phyloP scores from a whole-genome alignment of 441 rosid species.

The Euphorbia celastroides region DNA sequence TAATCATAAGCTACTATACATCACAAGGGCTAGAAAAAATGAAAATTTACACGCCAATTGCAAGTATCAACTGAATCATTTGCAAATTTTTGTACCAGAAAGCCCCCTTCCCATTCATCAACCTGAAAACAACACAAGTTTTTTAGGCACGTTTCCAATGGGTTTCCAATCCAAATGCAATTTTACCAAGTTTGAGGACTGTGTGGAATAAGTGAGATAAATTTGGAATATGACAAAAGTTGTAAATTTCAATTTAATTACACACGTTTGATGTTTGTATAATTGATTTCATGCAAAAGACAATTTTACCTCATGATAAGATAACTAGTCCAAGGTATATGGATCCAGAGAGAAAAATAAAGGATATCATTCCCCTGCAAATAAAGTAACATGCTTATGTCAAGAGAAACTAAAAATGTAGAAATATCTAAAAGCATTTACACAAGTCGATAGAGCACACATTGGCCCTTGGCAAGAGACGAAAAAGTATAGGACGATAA shows the following conservation, averaged over 20 bases:
- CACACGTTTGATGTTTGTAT: too few species aligned
- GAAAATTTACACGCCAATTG: not conserved
- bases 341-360: constrained; percentile 57
- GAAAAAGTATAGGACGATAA: not conserved
- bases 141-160: not conserved
- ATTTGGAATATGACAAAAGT: too few species aligned
- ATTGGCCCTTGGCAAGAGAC: too few species aligned
- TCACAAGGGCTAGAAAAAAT: constrained; percentile 28
- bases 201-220: too few species aligned
- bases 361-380: constrained; percentile 89
- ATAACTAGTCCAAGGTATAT: constrained; percentile 80
- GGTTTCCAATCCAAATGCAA: too few species aligned
- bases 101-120: too few species aligned
- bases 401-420: not conserved
- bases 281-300: constrained; percentile 13
- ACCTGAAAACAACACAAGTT: constrained; percentile 17
- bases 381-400: not conserved
- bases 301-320: constrained; percentile 49
- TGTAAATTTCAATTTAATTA: too few species aligned
- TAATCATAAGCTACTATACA: not conserved
- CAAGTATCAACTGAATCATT: too few species aligned
- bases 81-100: not conserved
- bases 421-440: not conserved
- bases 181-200: too few species aligned
- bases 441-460: not conserved